Evolutionary conservation across 2,329 filamentous ascomycete genomes (phyloP).

Genomic region (Aureobasidium sp.): DNA sequence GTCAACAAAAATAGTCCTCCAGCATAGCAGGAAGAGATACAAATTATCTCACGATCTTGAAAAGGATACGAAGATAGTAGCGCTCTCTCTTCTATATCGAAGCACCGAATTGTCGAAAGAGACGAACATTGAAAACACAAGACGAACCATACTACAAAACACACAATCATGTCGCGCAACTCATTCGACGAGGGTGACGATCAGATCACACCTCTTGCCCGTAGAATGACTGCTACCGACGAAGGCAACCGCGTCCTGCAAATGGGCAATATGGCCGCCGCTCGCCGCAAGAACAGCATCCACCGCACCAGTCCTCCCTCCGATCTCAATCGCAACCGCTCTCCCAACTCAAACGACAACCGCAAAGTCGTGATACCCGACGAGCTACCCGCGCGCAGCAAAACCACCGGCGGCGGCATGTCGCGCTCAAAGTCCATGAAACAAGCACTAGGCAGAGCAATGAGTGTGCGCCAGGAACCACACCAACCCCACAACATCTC

Average conservation of each 20-base stretch:
- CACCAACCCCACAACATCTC: background rate
- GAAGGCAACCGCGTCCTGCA: constrained; percentile 4
- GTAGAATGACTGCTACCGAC: background rate
- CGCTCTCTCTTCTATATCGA: background rate
- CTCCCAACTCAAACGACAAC: background rate
- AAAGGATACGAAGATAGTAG: background rate
- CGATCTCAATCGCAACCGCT: background rate
- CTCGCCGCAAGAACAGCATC: constrained; percentile 11
- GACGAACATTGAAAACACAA: background rate
- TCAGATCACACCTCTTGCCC: constrained; percentile 7
- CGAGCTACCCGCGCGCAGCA: background rate
- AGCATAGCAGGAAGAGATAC: background rate
- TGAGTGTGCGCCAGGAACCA: background rate
- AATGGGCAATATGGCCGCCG: constrained; percentile 2
- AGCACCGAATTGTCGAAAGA: background rate
- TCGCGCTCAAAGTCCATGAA: constrained; percentile 6
- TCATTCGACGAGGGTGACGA: constrained; percentile 13
- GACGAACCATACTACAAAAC: background rate
- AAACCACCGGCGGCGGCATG: background rate
- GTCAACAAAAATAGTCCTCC: constrained; percentile 1
- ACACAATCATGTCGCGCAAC: constrained; percentile 7
- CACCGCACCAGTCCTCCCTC: background rate
- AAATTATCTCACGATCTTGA: background rate
- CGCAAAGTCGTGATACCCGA: background rate
- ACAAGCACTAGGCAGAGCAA: background rate